Base-by-base conservation (phyloP, 306 rosid species). In the Astragalus glycyphyllos region DNA sequence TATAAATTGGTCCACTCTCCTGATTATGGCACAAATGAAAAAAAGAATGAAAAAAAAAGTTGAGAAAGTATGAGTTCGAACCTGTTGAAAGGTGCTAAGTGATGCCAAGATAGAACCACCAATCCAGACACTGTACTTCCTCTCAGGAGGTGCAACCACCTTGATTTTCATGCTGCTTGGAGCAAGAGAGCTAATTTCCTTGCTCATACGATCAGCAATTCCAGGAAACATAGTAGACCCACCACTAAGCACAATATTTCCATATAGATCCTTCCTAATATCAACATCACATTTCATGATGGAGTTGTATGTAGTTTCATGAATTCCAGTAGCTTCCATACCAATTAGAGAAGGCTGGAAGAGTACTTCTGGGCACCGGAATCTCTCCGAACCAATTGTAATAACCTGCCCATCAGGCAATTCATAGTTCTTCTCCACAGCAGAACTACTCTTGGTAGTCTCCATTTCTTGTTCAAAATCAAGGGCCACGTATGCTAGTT, bases 81-180 rank as follows among this genome's bases (percentile, higher is more conserved):
- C 92, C 92, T 88, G 92, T 72, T 88, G 92, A 72, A 88, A 88
- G 72, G 92, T 85, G 68, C 92, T 88, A 41, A 88, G 92, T 41
- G 92, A 88, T 79, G 92, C 92, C 55, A 88, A 76, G 79, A 88
- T 88, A 46, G 92, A 88, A 34, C 92, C 92, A 83, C 92, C 92
- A 31, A 88, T 88, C 92, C 92, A 88, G 66, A 88, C 92, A 85
- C 92, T 88, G 82, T 85, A 87, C 64, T 87, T 87, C 58, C 92
- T 83, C 75, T 87, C 92, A 0, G 92, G 92, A 72, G 92, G 92
- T 10, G 92, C 92, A 55, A 87, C 92, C 51, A 87, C 92, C 85
- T 87, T 87, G 77, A 87, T 87, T 77, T 87, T 87, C 92, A 87
- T 87, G 90, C 92, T 87, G 76, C 92, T 87, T 2, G 92, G 92